Base-by-base conservation (phyloP, 805 yeast species). In the Millerozyma miso region DNA sequence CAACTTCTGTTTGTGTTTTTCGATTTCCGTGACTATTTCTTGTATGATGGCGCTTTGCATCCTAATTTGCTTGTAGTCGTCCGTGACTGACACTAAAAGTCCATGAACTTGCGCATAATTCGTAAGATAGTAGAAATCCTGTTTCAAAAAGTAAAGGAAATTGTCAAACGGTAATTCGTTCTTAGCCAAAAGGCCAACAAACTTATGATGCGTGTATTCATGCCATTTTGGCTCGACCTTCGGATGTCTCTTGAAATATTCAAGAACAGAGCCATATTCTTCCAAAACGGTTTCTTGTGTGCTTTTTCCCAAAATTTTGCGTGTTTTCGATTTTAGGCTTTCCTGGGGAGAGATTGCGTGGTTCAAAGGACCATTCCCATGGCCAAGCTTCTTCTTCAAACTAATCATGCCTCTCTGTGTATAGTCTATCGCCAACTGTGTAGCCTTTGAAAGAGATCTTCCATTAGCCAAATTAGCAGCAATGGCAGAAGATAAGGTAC, bases 401-500 rank as follows among this genome's bases (percentile, higher is more conserved):
- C 71, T 60, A 1, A 46, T 37, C 48, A 83, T 81, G 1, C 85
- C 90, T 42, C 70, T 68, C 50, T 81, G 88, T 12, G 88, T 81
- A 55, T 78, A 89, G 48, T 75, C 75, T 38, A 87, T 75, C 0
- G 84, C 79, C 16, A 72, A 63, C 6, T 70, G 69, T 5, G 85
- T 75, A 0, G 95, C 69, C 2, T 69, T 70, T 2, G 52, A 48
- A 6, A 86, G 53, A 0, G 66, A 29, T 31, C 56, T 49, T 0
- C 82, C 83, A 31, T 69, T 69, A 3, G 95, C 90, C 19, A 88
- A 51, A 51, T 85, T 79, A 2, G 93, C 80, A 0, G 93, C 82
- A 48, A 89, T 83, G 0, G 95, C 74, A 0, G 95, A 81, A 0
- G 95, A 80, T 39, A 89, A 68, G 0, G 96, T 85, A 62, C 97